Evolutionary conservation across 2,329 filamentous ascomycete genomes (phyloP), one percentile per base, ranked within the genome.

Genomic region (Beauveria rudraprayagi): DNA sequence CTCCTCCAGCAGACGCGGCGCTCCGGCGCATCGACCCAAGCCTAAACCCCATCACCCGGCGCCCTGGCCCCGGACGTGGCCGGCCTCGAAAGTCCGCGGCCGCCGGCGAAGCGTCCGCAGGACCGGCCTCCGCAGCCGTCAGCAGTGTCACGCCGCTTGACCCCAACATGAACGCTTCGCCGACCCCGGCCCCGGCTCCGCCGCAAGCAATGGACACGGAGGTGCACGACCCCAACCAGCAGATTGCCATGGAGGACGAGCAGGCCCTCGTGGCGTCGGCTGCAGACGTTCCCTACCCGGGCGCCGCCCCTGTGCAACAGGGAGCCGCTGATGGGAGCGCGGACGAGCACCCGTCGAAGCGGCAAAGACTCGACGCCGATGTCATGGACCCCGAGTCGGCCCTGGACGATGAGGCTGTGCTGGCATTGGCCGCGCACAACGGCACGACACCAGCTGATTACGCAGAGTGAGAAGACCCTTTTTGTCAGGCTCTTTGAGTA

Each of bases 1-100:
- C 75, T 9, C 61, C 68, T 24, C 51, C 64, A 28, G 62, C 67
- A 10, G 75, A 78, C 22, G 73, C 11, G 19, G 55, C 63, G 47
- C 65, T 75, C 24, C 71, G 74, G 47, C 77, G 73, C 62, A 46
- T 73, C 60, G 82, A 85, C 66, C 83, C 83, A 9, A 79, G 78
- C 0, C 58, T 74, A 64, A 84, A 85, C 61, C 83, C 83, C 56
- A 84, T 85, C 66, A 85, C 81, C n/a, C 76, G 83, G 17, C 77
- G 83, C 28, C 83, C 83, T 4, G 83, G 83, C 0, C 83, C 83
- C 3, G 82, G 83, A 14, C 77, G 83, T 50, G 81, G 82, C 2
- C 76, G 83, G 7, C 80, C 81, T 0, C 75, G 77, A 58, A 85
- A 84, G 56, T 58, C 56, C 22, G 8, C 46, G 14, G 44, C 16